These are phyloP conservation scores for Macadamia tetraphylla DNA, from an alignment of 164 flowering plant species.

Conservation along the genomic window DNA sequence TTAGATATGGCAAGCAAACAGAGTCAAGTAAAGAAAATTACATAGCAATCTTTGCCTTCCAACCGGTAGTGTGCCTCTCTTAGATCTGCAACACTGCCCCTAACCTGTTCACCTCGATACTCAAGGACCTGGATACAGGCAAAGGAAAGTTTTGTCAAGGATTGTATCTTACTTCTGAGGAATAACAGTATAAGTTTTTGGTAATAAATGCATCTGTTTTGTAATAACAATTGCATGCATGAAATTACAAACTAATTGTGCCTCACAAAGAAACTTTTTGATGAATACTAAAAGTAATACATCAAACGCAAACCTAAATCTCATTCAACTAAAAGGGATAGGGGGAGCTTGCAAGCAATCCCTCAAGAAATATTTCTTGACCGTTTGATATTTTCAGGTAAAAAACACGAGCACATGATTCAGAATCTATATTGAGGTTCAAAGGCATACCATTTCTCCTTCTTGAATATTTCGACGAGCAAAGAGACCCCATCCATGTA, in stretches of 20 bases:
- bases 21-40: slow-evolving; percentile 30
- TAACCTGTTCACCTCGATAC: slow-evolving; percentile 84
- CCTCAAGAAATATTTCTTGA: neutral
- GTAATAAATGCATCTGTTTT: too few species aligned
- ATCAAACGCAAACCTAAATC: too few species aligned
- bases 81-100: slow-evolving; percentile 73
- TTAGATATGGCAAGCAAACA: neutral
- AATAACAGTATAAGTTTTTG: neutral
- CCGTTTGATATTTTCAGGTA: too few species aligned
- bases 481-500: slow-evolving; percentile 99
- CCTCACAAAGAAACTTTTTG: too few species aligned
- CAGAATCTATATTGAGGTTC: slow-evolving; percentile 1
- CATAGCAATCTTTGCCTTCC: slow-evolving; percentile 93
- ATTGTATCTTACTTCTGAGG: slow-evolving; percentile 2
- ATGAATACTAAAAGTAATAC: too few species aligned
- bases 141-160: neutral
- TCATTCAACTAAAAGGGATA: too few species aligned
- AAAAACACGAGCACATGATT: neutral
- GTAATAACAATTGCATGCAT: too few species aligned
- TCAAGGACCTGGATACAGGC: slow-evolving; percentile 42
- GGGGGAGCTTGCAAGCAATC: neutral
- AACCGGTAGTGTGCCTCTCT: slow-evolving; percentile 66
- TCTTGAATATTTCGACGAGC: slow-evolving; percentile 82
- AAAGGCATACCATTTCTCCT: slow-evolving; percentile 83
- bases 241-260: too few species aligned